Evolutionary conservation across 179 eudicot genomes (phyloP), one percentile per base, ranked within the genome.

Genomic region (Patellifolia procumbens): DNA sequence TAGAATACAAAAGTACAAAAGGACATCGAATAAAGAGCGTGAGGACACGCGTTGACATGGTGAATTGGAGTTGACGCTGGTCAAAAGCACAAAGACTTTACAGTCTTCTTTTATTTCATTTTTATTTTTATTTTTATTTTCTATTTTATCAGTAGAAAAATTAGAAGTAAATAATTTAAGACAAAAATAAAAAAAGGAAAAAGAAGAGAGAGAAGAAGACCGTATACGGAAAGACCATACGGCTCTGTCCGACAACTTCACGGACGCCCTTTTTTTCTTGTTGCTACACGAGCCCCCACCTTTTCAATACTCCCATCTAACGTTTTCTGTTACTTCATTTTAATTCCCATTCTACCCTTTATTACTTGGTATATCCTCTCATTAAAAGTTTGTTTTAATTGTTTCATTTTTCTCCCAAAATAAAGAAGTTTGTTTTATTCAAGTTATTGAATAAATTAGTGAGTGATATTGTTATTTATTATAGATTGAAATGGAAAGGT

Each of bases 161-260:
- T 17, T 35, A 15, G 1, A 42, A 48, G 24, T 4, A 24, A 24
- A 32, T 3, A 0, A 45, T n/a, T 22, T 52, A 32, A 56, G 67
- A 68, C 6, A 20, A 29, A 22, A 39, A 5, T 39, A 10, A 24
- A 59, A 35, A 65, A 35, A 52, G 2, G 55, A 26, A 48, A 71
- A 52, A 12, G 35, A 49, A 48, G 79, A 72, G 61, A 31, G 69
- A 64, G 72, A 62, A 39, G 20, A 64, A 65, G 80, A 79, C 88
- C 87, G 90, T 85, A 85, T 83, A 81, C 88, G 90, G 90, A 83
- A 82, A 43, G 69, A 83, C 78, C 71, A 83, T 85, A 83, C 88
- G 90, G 88, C 86, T 60, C 20, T 80, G 91, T 88, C 91, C 91
- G 81, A 85, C 91, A 81, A 81, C 61, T 32, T 66, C 84, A 81